A percentile compares a stretch with the other conserved stretches of the same genome.
phyloP scores from a whole-genome alignment of 768 basidiomycete species.

The Suillus americanus region DNA sequence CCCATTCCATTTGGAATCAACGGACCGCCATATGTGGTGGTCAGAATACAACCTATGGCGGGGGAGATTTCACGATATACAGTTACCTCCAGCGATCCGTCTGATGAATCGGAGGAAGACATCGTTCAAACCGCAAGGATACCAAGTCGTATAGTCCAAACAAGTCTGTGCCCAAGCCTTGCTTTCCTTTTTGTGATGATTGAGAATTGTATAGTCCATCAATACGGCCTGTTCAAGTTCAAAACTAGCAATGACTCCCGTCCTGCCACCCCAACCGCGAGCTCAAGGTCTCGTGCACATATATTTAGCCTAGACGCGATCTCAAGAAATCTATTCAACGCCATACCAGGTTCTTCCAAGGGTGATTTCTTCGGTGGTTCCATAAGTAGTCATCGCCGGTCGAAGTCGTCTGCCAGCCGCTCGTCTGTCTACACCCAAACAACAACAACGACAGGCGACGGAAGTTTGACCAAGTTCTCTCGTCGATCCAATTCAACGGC shows the following conservation, averaged over 20 bases:
- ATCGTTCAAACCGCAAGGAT: conserved; percentile 77
- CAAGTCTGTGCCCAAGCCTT: conserved; percentile 56
- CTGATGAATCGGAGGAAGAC: conserved; percentile 76
- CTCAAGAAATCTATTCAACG: conserved; percentile 83
- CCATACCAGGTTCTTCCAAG: conserved; percentile 64
- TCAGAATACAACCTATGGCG: conserved; percentile 80
- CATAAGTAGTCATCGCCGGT: conserved; percentile 64
- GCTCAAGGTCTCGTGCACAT: conserved; percentile 69
- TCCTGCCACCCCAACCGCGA: conserved; percentile 85
- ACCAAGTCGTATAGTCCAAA: conserved; percentile 74
- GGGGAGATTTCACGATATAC: conserved; percentile 81
- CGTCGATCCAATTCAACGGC: conserved; percentile 67
- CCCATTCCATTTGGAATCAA: conserved; percentile 73
- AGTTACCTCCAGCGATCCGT: conserved; percentile 71
- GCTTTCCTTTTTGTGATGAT: background rate
- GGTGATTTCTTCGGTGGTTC: conserved; percentile 77
- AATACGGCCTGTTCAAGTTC: conserved; percentile 88
- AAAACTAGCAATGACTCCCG: conserved; percentile 70
- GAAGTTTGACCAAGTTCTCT: conserved; percentile 71
- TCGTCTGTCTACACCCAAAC: conserved; percentile 74
- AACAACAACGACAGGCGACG: conserved; percentile 63
- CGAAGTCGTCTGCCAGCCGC: conserved; percentile 69
- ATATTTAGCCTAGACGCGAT: conserved; percentile 90
- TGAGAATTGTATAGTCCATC: conserved; percentile 58
- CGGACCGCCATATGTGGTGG: conserved; percentile 73